phyloP scores from a whole-genome alignment of 495 filamentous ascomycete species.

The Xylaria castorea region DNA sequence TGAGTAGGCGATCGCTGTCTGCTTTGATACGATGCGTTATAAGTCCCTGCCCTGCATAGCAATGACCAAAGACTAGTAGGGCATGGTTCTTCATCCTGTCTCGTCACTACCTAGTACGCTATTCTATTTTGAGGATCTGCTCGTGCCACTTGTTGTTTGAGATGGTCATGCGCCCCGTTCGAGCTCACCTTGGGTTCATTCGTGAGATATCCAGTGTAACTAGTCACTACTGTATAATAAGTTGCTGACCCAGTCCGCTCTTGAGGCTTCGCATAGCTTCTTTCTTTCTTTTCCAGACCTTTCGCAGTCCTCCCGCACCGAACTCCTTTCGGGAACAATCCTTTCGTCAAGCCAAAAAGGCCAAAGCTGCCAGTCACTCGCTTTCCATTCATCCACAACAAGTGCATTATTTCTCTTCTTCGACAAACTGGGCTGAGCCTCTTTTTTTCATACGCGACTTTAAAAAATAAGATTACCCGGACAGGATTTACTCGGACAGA shows the following conservation, averaged over 20 bases:
- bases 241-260: not conserved
- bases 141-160: slow-evolving; percentile 22
- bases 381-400: slow-evolving; percentile 25
- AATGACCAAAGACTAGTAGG: not conserved
- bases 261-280: not conserved
- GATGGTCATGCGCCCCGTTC: slow-evolving; percentile 28
- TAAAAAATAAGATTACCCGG: not conserved
- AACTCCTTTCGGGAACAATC: slow-evolving; percentile 7
- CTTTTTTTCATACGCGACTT: slow-evolving; percentile 18
- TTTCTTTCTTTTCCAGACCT: slow-evolving; percentile 36
- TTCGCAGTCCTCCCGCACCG: slow-evolving; percentile 22
- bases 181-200: slow-evolving; percentile 32
- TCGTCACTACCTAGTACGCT: slow-evolving; percentile 24
- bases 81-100: slow-evolving; percentile 12
- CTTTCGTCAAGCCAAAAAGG: slow-evolving; percentile 28
- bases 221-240: not conserved
- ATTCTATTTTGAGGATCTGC: slow-evolving; percentile 29
- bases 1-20: slow-evolving; percentile 34
- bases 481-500: not conserved
- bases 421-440: slow-evolving; percentile 47
- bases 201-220: slow-evolving; percentile 9
- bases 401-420: slow-evolving; percentile 31
- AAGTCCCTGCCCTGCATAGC: slow-evolving; percentile 29
- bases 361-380: slow-evolving; percentile 36
- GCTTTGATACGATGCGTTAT: slow-evolving; percentile 33